These are phyloP conservation scores for Yamadazyma atlantica DNA, from an alignment of 1,139 yeast genomes.

Conservation along the genomic window DNA sequence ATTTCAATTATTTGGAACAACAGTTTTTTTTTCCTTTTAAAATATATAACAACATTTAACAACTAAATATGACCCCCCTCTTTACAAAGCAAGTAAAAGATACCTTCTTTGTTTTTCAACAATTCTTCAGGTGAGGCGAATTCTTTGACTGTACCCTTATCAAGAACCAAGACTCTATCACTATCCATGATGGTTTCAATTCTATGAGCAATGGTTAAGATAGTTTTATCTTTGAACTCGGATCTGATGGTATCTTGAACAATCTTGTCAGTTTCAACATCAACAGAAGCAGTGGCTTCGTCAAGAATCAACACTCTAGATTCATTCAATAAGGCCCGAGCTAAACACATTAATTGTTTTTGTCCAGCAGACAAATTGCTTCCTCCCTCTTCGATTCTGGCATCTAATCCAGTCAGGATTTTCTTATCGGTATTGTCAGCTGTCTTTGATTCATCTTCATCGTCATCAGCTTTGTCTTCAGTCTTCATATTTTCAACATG, in stretches of 20 bases:
- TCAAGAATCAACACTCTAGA: constrained; percentile 34
- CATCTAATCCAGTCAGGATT: constrained; percentile 13
- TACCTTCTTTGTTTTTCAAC: constrained; percentile 21
- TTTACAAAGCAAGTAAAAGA: constrained; percentile 33
- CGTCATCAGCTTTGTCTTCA: constrained; percentile 21
- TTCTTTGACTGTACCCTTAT: constrained; percentile 31
- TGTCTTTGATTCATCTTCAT: constrained; percentile 18
- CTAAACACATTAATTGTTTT: constrained; percentile 37
- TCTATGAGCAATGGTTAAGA: constrained; percentile 38
- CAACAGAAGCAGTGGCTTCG: constrained; percentile 42
- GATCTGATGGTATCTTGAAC: constrained; percentile 34
- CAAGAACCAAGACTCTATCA: constrained; percentile 33
- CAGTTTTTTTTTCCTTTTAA: too few relatives aligned
- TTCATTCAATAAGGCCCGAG: constrained; percentile 34
- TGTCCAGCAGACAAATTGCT: constrained; percentile 39
- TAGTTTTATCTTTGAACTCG: constrained; percentile 33
- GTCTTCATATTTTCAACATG: constrained; percentile 34
- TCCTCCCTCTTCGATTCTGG: constrained; percentile 28
- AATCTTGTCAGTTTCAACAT: constrained; percentile 36
- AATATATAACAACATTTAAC: not conserved
- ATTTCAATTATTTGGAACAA: too few relatives aligned
- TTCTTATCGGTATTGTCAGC: constrained; percentile 3
- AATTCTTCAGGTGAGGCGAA: constrained; percentile 31
- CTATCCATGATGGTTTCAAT: constrained; percentile 37
- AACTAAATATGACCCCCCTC: constrained; percentile 27